These are phyloP conservation scores for Boletus bicolor DNA, from an alignment of 768 basidiomycete genomes.

Conservation along the genomic window DNA sequence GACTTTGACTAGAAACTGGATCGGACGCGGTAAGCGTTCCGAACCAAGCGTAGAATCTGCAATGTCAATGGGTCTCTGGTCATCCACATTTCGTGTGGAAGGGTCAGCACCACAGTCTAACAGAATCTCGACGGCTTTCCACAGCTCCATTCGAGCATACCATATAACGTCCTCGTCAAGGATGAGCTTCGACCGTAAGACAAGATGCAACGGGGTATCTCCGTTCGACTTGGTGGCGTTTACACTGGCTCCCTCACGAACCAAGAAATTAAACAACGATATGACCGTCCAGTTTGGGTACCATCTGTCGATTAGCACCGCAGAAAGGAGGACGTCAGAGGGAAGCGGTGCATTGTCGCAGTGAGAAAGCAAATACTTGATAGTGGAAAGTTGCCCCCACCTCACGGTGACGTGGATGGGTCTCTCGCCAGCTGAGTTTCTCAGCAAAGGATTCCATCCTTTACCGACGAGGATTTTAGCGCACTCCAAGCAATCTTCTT, in stretches of 20 bases:
- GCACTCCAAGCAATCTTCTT: background rate
- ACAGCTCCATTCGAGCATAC: background rate
- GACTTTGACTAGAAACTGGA: background rate
- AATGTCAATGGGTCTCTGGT: background rate
- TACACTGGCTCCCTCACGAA: background rate
- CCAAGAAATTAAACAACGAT: background rate
- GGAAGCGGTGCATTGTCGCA: background rate
- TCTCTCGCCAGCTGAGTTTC: background rate
- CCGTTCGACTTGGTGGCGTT: background rate
- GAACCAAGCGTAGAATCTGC: background rate
- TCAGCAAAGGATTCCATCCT: background rate
- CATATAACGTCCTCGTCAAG: background rate
- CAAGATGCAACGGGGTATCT: background rate
- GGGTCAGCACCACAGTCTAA: background rate
- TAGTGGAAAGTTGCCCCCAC: background rate
- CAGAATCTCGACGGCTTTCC: background rate
- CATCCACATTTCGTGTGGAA: background rate
- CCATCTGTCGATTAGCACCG: no score
- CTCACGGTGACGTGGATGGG: background rate
- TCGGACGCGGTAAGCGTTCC: background rate
- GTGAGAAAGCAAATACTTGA: background rate
- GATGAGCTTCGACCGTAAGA: no score
- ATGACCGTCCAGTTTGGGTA: background rate
- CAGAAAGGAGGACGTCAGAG: background rate
- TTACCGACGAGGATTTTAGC: background rate